Evolutionary conservation across 306 rosid genomes (phyloP), one percentile per base, ranked within the genome.

Genomic region (Alnus glutinosa): DNA sequence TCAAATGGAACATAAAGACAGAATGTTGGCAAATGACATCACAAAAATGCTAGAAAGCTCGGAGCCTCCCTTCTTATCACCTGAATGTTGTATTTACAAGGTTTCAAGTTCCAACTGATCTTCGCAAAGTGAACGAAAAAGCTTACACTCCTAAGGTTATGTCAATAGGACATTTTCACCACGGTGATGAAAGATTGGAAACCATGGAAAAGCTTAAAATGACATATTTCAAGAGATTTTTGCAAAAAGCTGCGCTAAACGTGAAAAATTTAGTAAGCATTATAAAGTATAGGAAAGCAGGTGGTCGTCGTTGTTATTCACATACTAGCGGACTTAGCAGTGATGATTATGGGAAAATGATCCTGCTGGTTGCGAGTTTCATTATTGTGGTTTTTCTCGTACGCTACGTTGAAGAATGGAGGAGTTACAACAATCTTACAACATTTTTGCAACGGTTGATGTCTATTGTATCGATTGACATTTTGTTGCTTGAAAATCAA

Each of bases 401-500:
- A 4, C 4, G 1, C 44, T 0, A 39, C 0, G 6, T 0, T 42
- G 7, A 5, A 42, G 46, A 42, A 42, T 42, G 46, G 46, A 5
- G 1, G 1, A 0, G 46, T 23, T 23, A 23, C 28, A 0, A 4
- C 7, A 0, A 42, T 7, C 0, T 39, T 47, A 13, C 0, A 4
- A 9, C 67, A 71, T 36, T 23, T 23, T 34, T 23, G 39, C 51
- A 1, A 34, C 2, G 37, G 57, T 9, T 61, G 58, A 3, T 23
- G 34, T 0, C 0, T 11, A 1, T 0, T 5, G n/a, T 76, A 2
- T 28, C 2, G 8, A 23, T 0, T 23, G 81, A 72, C 55, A 18
- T 72, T 66, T 49, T 37, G 0, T 54, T 61, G 8, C 55, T 79
- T 79, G 82, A 79, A 67, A 79, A 71, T 79, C 77, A 72, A 32